Conservation (phyloP, 75 land plant species). For the Isoetes taiwanensis region DNA sequence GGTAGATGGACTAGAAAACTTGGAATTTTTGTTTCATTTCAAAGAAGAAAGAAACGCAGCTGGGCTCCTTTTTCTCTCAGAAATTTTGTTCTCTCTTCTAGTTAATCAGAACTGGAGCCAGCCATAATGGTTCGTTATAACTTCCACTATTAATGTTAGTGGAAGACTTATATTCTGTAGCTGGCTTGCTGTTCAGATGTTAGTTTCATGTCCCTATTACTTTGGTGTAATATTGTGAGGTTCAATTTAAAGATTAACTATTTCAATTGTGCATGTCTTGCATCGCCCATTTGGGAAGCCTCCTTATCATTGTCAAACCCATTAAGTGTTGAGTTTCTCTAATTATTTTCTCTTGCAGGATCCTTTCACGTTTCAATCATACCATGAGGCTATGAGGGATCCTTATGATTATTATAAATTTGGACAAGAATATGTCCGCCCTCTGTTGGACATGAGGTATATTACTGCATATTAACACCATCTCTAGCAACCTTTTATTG, state of each 20-base stretch:
- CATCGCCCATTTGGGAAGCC: background rate
- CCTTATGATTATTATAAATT: conserved; percentile 96
- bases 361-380: conserved; percentile 57
- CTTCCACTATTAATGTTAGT: no score
- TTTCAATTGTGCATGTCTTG: background rate
- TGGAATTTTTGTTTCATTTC: no score
- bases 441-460: conserved; percentile 77
- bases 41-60: no score
- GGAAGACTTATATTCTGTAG: no score
- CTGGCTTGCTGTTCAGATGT: no score
- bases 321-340: background rate
- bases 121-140: no score
- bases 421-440: conserved; percentile 91
- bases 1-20: no score
- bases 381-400: conserved; percentile 66
- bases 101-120: no score
- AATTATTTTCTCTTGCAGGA: conserved; percentile 33
- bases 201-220: no score
- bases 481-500: no score
- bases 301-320: background rate
- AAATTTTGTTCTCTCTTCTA: background rate
- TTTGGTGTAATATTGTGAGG: no score
- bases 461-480: background rate
- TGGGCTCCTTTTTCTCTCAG: background rate
- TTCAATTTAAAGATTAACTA: no score